Evolutionary conservation across 371 early-diverging fungal genomes (phyloP).

Genomic region (Coemansia linderi): DNA sequence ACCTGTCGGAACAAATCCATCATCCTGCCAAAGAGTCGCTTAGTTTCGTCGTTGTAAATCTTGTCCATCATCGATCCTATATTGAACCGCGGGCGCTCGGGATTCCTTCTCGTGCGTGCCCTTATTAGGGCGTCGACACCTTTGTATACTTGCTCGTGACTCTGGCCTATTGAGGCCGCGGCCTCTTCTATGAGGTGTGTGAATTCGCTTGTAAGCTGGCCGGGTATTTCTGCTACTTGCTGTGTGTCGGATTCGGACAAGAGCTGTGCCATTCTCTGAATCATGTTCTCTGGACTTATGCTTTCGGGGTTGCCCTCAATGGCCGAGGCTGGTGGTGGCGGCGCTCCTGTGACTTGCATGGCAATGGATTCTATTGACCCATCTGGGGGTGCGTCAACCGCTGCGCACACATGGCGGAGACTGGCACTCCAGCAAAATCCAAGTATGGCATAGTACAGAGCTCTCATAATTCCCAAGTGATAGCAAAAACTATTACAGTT

Average conservation of each 20-base stretch:
- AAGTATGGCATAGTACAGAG: slow-evolving; percentile 7
- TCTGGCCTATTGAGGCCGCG: slow-evolving; percentile 10
- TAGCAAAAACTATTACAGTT: neutral
- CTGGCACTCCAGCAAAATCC: slow-evolving; percentile 4
- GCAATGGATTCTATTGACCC: slow-evolving; percentile 2
- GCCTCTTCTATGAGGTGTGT: slow-evolving; percentile 20
- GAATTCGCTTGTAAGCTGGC: slow-evolving; percentile 17
- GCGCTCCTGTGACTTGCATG: neutral
- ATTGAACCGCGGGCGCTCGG: slow-evolving; percentile 14
- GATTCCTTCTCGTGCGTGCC: slow-evolving; percentile 13
- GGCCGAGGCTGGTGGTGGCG: neutral
- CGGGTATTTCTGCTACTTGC: neutral
- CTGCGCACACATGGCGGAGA: slow-evolving; percentile 5
- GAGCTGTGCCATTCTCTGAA: slow-evolving; percentile 16
- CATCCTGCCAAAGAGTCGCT: slow-evolving; percentile 27
- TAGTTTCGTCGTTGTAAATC: slow-evolving; percentile 15
- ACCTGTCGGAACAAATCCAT: slow-evolving; percentile 24
- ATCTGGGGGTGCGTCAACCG: neutral
- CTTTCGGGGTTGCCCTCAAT: neutral
- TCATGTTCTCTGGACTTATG: slow-evolving; percentile 20
- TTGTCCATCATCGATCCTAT: slow-evolving; percentile 10
- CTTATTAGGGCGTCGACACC: slow-evolving; percentile 19
- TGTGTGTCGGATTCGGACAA: neutral
- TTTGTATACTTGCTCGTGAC: slow-evolving; percentile 5
- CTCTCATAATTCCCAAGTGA: neutral